Percentiles rank a stretch among this genome's conserved stretches.
Evolutionary conservation across 768 basidiomycete genomes (phyloP).

Genomic region (Nevesoporus exiguus): DNA sequence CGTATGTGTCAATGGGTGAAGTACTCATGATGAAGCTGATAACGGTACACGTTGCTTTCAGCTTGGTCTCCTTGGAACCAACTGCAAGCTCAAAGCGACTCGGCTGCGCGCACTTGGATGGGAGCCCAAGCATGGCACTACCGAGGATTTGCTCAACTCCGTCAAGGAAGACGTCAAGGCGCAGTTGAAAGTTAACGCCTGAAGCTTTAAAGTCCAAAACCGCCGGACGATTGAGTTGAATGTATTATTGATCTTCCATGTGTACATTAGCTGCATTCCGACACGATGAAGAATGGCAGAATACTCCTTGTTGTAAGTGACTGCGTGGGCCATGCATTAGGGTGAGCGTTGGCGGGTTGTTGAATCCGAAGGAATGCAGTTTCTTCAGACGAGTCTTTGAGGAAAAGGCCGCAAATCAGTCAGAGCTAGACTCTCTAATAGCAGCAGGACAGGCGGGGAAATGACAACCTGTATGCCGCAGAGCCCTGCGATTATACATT

Average conservation of each 20-base stretch:
- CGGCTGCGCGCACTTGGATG: constrained; percentile 27
- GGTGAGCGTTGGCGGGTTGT: too few relatives aligned
- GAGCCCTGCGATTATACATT: too few relatives aligned
- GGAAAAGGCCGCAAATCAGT: too few relatives aligned
- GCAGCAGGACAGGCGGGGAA: too few relatives aligned
- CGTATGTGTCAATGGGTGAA: constrained; percentile 2
- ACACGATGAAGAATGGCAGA: not conserved
- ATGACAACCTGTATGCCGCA: too few relatives aligned
- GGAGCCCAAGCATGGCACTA: constrained; percentile 33
- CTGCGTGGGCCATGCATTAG: too few relatives aligned
- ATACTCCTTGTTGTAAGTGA: too few relatives aligned
- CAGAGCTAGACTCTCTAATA: too few relatives aligned
- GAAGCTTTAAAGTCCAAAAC: not conserved
- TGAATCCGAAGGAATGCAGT: too few relatives aligned
- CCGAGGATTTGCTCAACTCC: constrained; percentile 21
- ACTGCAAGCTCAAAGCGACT: constrained; percentile 18
- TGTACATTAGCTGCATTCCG: not conserved
- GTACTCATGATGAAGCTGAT: not conserved
- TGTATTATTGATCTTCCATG: not conserved
- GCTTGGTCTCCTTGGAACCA: constrained; percentile 20
- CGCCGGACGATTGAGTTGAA: not conserved
- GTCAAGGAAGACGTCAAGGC: constrained; percentile 20
- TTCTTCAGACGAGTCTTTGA: too few relatives aligned
- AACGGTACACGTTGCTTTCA: not conserved
- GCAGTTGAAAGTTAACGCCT: constrained; percentile 7